phyloP scores from a whole-genome alignment of 1,284 basidiomycete genomes.

The Moniliella sp. region DNA sequence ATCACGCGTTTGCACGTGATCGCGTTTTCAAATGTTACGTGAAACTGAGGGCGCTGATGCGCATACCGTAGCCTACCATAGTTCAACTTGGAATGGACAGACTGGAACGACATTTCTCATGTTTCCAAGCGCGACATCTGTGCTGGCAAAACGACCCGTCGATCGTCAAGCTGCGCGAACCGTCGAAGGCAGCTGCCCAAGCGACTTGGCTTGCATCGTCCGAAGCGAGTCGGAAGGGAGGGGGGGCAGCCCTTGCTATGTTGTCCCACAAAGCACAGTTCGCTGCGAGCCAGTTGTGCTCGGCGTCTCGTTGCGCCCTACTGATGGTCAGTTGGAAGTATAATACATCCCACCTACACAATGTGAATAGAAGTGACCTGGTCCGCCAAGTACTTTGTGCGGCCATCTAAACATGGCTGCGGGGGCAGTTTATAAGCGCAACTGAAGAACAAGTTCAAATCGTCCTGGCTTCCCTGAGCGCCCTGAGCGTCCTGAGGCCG shows the following conservation, averaged over 20 bases:
- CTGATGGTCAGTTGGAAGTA: conserved; percentile 67
- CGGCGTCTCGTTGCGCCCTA: conserved; percentile 63
- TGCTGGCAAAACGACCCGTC: conserved; percentile 76
- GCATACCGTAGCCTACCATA: conserved; percentile 59
- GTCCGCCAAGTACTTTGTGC: conserved; percentile 39
- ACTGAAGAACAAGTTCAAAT: conserved; percentile 42
- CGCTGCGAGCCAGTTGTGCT: conserved; percentile 81
- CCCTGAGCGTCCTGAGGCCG: conserved; percentile 58
- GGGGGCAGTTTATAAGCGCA: conserved; percentile 53
- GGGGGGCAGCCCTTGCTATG: conserved; percentile 45
- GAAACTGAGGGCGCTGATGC: conserved; percentile 51
- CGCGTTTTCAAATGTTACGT: too few species aligned
- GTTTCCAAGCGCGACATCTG: conserved; percentile 79
- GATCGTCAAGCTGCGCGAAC: conserved; percentile 39
- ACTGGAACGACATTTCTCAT: conserved; percentile 60
- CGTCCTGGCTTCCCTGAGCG: conserved; percentile 68
- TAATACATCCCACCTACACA: conserved; percentile 65
- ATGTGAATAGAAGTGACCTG: conserved; percentile 38
- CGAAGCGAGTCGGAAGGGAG: conserved; percentile 13
- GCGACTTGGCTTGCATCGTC: conserved; percentile 15
- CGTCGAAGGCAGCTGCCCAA: conserved; percentile 22
- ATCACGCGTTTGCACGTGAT: conserved; percentile 49
- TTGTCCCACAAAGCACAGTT: conserved; percentile 64
- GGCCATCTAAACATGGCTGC: conserved; percentile 22
- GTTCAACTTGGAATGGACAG: conserved; percentile 69